Base-by-base conservation (phyloP, 208 protist genomes). In the Vickermania ingenoplastis region DNA sequence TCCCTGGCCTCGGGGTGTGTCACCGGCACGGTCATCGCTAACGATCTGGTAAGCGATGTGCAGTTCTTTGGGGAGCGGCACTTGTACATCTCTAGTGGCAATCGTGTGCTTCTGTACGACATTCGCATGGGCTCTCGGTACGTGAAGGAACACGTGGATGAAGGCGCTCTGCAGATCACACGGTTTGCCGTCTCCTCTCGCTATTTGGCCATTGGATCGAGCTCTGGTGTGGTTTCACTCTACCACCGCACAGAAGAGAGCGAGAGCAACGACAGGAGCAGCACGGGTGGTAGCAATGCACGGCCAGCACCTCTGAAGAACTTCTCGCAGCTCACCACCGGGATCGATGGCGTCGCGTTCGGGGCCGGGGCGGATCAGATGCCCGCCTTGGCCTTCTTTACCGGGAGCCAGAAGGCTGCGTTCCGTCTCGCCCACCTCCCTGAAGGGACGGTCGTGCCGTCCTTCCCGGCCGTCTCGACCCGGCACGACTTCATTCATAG, bases 401-500 rank as follows among this genome's bases (percentile, higher is more conserved):
- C 77, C 3, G 72, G 61, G 2, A 71, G 74, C 5, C 83, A 94
- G 68, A 92, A 91, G 71, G 75, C 67, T 17, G 88, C 72, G 14
- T 89, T 94, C 67, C 79, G 88, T 63, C 67, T 94, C 22, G 88
- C 77, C 23, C 59, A 67, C 7, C 55, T 91, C 25, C 84, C 88
- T 3, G 77, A 88, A 11, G 72, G 71, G 48, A 67, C 61, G 55
- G 88, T 94, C 14, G 65, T 91, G 41, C 83, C 88, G 25, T 82
- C 82, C 1, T 94, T 94, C 61, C 88, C 88, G 1, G 75, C 80
- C 0, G 71, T 92, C 11, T 57, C 71, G 13, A 65, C 71, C 50
- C 75, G 77, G 22, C 84, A 92, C 58, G 69, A 80, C 1, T 94
- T 92, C 61, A 69, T 86, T 24, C 88, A 92, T 31, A 79, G 72